Conservation (phyloP, 148 eudicot species). For the Linanthus parryae region DNA sequence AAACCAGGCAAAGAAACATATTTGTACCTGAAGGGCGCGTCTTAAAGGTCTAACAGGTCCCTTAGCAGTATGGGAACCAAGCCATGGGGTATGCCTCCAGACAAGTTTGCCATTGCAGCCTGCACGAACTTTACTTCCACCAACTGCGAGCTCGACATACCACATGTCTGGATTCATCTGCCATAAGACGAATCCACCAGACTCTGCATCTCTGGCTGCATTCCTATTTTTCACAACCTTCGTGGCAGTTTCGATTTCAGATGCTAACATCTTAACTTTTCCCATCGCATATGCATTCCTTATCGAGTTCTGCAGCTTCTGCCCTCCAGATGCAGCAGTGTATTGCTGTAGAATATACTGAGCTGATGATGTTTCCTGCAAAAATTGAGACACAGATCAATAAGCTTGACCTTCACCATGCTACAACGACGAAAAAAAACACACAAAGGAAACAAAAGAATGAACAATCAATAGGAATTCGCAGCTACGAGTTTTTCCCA, state of each 20-base stretch:
- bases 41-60: slow-evolving; percentile 83
- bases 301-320: slow-evolving; percentile 50
- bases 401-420: neutral
- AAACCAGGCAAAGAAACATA: neutral
- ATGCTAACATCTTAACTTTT: slow-evolving; percentile 65
- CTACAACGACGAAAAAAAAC: neutral
- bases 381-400: neutral
- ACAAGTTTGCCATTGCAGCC: slow-evolving; percentile 76
- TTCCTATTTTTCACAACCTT: slow-evolving; percentile 55
- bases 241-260: slow-evolving; percentile 65
- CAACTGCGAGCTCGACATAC: slow-evolving; percentile 80
- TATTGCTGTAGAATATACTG: slow-evolving; percentile 70
- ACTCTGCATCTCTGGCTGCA: slow-evolving; percentile 57
- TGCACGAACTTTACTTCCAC: slow-evolving; percentile 78
- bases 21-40: slow-evolving; percentile 68
- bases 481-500: no score
- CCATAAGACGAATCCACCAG: slow-evolving; percentile 77
- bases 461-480: no score
- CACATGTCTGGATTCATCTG: slow-evolving; percentile 89
- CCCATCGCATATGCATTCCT: slow-evolving; percentile 83
- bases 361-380: slow-evolving; percentile 61
- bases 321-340: slow-evolving; percentile 69
- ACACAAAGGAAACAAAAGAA: no score
- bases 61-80: slow-evolving; percentile 78
- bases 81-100: slow-evolving; percentile 88